Conservation (phyloP, 2,329 filamentous ascomycete genomes). For the Trichophyton schoenleinii region DNA sequence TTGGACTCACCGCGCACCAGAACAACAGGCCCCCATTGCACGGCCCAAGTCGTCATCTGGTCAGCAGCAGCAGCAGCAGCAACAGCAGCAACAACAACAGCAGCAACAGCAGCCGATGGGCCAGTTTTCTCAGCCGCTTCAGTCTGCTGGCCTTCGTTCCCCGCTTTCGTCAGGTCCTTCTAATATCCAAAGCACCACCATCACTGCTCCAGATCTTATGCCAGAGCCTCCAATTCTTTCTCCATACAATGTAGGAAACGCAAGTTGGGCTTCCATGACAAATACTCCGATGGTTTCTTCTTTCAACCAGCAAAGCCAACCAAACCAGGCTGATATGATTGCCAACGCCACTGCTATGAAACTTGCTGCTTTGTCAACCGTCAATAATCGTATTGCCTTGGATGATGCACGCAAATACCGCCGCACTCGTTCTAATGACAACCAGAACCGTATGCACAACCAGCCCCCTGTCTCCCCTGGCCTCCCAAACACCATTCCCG, state of each 20-base stretch:
- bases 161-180: slow-evolving; percentile 52
- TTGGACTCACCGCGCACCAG: slow-evolving; percentile 52
- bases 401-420: slow-evolving; percentile 96
- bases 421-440: slow-evolving; percentile 77
- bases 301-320: slow-evolving; percentile 49
- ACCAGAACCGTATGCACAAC: slow-evolving; percentile 35
- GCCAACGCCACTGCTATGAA: slow-evolving; percentile 99
- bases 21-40: slow-evolving; percentile 42
- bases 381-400: slow-evolving; percentile 93
- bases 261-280: slow-evolving; percentile 97
- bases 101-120: slow-evolving; percentile 56
- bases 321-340: slow-evolving; percentile 86
- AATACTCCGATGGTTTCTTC: slow-evolving; percentile 92
- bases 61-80: slow-evolving; percentile 33
- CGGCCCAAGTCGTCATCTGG: slow-evolving; percentile 69
- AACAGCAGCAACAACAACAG: slow-evolving; percentile 35
- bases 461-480: slow-evolving; percentile 56
- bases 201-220: slow-evolving; percentile 56
- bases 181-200: slow-evolving; percentile 71
- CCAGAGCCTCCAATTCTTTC: slow-evolving; percentile 75
- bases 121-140: slow-evolving; percentile 76
- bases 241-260: slow-evolving; percentile 61
- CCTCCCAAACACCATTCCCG: slow-evolving; percentile 50
- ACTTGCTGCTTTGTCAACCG: slow-evolving; percentile 85
- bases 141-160: slow-evolving; percentile 65